Conservation (phyloP, 2,329 filamentous ascomycete genomes). For the Colletotrichum sp. region DNA sequence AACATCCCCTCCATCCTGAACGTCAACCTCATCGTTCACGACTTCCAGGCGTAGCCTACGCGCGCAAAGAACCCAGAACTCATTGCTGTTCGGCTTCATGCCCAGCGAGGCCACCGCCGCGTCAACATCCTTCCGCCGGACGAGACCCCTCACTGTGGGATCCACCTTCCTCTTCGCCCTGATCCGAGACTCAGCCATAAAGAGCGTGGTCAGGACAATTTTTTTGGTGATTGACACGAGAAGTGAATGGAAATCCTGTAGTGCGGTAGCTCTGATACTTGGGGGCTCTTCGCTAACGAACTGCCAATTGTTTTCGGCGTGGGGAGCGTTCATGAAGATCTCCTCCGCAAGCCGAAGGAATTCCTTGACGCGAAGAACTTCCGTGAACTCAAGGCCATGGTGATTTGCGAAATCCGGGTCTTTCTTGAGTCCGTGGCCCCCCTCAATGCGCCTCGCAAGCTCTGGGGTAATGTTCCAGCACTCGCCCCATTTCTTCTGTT, state of each 20-base stretch:
- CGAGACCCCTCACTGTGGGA: slow-evolving; percentile 30
- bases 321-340: slow-evolving; percentile 77
- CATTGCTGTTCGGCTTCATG: slow-evolving; percentile 38
- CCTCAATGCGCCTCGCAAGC: slow-evolving; percentile 30
- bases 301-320: slow-evolving; percentile 71
- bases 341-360: slow-evolving; percentile 70
- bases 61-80: slow-evolving; percentile 54
- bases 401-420: slow-evolving; percentile 11
- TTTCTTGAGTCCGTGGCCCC: slow-evolving; percentile 13
- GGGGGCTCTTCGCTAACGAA: slow-evolving; percentile 66
- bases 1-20: background rate
- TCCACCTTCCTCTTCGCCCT: slow-evolving; percentile 49
- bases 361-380: slow-evolving; percentile 61
- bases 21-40: slow-evolving; percentile 35
- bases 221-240: slow-evolving; percentile 71
- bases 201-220: slow-evolving; percentile 72
- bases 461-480: slow-evolving; percentile 68
- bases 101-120: slow-evolving; percentile 55
- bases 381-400: slow-evolving; percentile 50
- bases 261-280: slow-evolving; percentile 74
- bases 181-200: slow-evolving; percentile 73
- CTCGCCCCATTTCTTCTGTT: slow-evolving; percentile 64
- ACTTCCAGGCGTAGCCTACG: slow-evolving; percentile 56
- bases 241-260: slow-evolving; percentile 78
- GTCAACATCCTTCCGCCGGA: slow-evolving; percentile 51